Conservation (phyloP, 306 rosid genomes). For the Castanopsis chinensis region DNA sequence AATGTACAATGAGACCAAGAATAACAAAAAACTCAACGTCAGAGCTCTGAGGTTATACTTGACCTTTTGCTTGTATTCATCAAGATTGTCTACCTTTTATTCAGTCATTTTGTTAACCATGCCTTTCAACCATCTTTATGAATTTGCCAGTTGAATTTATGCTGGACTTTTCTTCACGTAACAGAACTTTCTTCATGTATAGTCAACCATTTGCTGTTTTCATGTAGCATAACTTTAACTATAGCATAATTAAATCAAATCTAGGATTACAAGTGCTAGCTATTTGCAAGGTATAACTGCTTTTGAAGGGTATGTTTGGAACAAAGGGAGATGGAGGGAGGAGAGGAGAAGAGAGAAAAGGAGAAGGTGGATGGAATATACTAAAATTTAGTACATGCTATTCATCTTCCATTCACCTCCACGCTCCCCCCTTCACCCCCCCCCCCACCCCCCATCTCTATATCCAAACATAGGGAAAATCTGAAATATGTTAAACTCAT, state of each 20-base stretch:
- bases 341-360: no score
- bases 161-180: background rate
- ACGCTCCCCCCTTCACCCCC: rapidly evolving
- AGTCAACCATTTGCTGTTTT: background rate
- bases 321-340: no score
- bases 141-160: background rate
- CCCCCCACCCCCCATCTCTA: no score
- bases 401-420: no score
- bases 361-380: no score
- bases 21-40: conserved; percentile 98
- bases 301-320: background rate
- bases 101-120: background rate
- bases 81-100: background rate
- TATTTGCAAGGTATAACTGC: background rate
- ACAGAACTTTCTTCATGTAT: background rate
- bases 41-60: conserved; percentile 2
- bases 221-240: background rate
- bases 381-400: no score
- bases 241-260: no score
- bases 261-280: background rate
- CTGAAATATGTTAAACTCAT: background rate
- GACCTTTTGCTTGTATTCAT: conserved; percentile 1
- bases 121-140: background rate
- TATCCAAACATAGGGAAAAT: no score
- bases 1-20: conserved; percentile 97